Percentiles rank a stretch among this genome's conserved stretches.
Conservation (phyloP, 2,329 filamentous ascomycete genomes). For the Beauveria sp. region DNA sequence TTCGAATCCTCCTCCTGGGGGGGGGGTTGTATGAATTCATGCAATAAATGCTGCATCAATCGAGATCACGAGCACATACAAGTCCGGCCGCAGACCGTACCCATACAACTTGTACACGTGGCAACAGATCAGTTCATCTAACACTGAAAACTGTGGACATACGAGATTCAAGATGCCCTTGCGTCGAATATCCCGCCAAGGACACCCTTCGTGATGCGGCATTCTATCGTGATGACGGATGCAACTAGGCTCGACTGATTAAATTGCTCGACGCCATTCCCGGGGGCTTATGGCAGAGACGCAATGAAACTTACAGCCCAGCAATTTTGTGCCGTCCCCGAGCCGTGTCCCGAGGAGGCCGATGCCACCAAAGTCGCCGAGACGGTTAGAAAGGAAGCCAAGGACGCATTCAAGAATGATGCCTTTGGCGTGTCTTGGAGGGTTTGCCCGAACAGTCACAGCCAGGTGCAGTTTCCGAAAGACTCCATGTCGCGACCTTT, state of each 20-base stretch:
- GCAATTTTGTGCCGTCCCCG: constrained; percentile 22
- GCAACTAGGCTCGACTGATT: constrained; percentile 17
- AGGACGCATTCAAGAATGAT: constrained; percentile 27
- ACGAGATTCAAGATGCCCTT: constrained; percentile 19
- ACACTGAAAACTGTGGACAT: constrained; percentile 27
- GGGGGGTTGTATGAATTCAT: constrained; percentile 30
- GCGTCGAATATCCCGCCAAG: constrained; percentile 29
- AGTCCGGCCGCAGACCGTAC: too few relatives aligned
- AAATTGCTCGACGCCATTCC: constrained; percentile 26
- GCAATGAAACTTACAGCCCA: constrained; percentile 20
- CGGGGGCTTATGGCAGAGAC: constrained; percentile 25
- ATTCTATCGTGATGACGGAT: constrained; percentile 22
- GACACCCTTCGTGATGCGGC: constrained; percentile 29
- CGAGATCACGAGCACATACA: constrained; percentile 27
- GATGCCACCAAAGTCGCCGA: constrained; percentile 22
- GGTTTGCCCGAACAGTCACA: constrained; percentile 24
- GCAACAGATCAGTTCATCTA: constrained; percentile 26
- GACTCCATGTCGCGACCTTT: constrained; percentile 29
- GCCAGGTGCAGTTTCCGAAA: constrained; percentile 31
- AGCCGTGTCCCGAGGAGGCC: constrained; percentile 17
- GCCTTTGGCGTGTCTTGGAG: constrained; percentile 34
- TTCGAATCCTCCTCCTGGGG: constrained; percentile 29
- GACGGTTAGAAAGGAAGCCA: constrained; percentile 21
- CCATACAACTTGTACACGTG: too few relatives aligned
- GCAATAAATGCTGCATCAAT: constrained; percentile 29